phyloP scores from a whole-genome alignment of 2,329 filamentous ascomycete species.

The Myriosclerotinia curreyana region DNA sequence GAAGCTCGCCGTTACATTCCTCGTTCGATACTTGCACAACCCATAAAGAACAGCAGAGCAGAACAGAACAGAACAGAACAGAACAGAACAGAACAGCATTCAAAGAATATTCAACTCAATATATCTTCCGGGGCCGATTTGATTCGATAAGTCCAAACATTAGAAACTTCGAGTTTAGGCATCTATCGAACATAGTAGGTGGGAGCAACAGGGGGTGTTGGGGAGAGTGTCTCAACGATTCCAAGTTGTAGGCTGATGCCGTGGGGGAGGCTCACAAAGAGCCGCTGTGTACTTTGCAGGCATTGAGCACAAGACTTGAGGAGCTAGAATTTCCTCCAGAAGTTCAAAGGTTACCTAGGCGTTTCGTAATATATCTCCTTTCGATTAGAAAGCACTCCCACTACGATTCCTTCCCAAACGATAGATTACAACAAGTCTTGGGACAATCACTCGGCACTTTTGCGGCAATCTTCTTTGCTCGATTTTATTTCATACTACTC shows the following conservation, averaged over 20 bases:
- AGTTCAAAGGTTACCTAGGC: background rate
- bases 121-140: background rate
- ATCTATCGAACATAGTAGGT: slow-evolving; percentile 3
- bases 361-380: background rate
- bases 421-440: background rate
- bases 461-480: background rate
- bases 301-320: slow-evolving; percentile 14
- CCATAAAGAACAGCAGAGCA: background rate
- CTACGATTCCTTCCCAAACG: background rate
- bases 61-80: too few species aligned
- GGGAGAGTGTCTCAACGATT: slow-evolving; percentile 12
- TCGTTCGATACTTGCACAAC: slow-evolving; percentile 11
- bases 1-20: slow-evolving; percentile 4
- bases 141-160: background rate
- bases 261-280: slow-evolving; percentile 22
- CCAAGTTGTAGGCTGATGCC: slow-evolving; percentile 20
- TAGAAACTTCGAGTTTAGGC: background rate
- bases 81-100: background rate
- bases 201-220: too few species aligned
- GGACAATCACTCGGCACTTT: background rate
- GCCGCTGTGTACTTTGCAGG: slow-evolving; percentile 18
- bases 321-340: background rate
- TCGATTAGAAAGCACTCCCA: background rate
- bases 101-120: background rate
- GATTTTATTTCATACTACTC: background rate